Percentiles rank a stretch among this genome's conserved stretches.
phyloP scores from a whole-genome alignment of 2,329 filamentous ascomycete genomes.

The Aureobasidium subglaciale region DNA sequence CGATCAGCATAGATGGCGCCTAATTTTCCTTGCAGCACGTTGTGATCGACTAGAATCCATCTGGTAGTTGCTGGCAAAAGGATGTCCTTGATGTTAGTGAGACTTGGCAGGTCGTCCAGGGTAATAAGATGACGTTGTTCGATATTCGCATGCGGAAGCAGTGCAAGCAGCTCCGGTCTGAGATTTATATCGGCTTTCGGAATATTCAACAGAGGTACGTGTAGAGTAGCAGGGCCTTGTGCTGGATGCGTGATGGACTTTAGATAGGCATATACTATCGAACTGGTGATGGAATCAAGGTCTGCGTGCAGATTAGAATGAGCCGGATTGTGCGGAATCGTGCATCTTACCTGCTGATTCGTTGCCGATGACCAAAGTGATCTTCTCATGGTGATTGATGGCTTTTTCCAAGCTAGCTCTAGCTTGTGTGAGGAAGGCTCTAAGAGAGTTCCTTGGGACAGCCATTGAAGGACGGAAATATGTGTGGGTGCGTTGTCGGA shows the following conservation, averaged over 20 bases:
- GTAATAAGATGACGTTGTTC: constrained; percentile 58
- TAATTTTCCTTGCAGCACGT: constrained; percentile 59
- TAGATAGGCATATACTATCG: constrained; percentile 68
- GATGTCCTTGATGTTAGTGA: constrained; percentile 41
- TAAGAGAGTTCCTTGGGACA: constrained; percentile 39
- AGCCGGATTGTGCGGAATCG: neutral
- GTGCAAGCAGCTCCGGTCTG: constrained; percentile 64
- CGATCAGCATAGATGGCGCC: constrained; percentile 44
- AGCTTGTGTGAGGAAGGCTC: constrained; percentile 40
- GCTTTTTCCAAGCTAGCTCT: constrained; percentile 36
- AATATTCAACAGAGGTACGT: constrained; percentile 69
- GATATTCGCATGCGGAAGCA: constrained; percentile 56
- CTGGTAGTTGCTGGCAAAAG: constrained; percentile 50
- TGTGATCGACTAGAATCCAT: constrained; percentile 78
- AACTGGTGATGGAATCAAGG: constrained; percentile 71
- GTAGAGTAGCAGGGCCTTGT: constrained; percentile 43
- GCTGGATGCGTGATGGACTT: constrained; percentile 35
- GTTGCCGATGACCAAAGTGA: constrained; percentile 48
- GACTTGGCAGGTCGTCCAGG: constrained; percentile 49
- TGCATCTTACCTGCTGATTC: constrained; percentile 40
- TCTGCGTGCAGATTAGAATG: constrained; percentile 46
- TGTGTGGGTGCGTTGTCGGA: neutral
- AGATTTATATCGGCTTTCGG: constrained; percentile 59
- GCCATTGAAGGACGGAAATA: constrained; percentile 26
- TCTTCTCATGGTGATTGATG: constrained; percentile 32